These are phyloP conservation scores for Colletotrichum theobromicola DNA, from an alignment of 2,329 filamentous ascomycete species.

Conservation along the genomic window DNA sequence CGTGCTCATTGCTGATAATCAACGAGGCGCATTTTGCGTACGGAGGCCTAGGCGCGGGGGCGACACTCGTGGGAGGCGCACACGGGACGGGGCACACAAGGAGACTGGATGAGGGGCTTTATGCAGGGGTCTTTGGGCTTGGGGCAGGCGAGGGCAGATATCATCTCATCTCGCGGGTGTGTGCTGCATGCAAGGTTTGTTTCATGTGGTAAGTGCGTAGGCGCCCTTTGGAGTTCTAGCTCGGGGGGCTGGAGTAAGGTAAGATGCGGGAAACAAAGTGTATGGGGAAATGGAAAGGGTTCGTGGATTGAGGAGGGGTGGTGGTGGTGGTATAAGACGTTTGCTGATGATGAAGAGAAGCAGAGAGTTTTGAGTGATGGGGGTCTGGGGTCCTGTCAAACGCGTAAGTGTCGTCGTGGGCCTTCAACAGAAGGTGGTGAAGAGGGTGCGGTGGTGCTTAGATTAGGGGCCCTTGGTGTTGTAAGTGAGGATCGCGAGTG, in stretches of 20 bases:
- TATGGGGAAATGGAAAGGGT: neutral
- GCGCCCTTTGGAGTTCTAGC: neutral
- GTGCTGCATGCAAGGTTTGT: neutral
- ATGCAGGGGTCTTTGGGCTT: neutral
- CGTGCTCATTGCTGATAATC: neutral
- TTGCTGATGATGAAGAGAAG: neutral
- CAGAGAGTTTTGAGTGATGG: neutral
- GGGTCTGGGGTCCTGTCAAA: neutral
- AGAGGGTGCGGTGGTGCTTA: neutral
- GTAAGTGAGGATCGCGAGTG: neutral
- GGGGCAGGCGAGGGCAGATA: neutral
- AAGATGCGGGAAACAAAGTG: neutral
- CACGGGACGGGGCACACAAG: neutral
- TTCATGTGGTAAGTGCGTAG: neutral
- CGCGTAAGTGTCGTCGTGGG: conserved; percentile 7
- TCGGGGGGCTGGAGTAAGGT: neutral
- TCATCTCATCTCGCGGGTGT: neutral
- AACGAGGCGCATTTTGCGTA: neutral
- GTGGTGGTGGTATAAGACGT: neutral
- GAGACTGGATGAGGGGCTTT: neutral
- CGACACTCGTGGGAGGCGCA: neutral
- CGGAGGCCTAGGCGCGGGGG: neutral
- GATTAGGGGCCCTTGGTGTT: neutral
- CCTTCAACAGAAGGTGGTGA: neutral
- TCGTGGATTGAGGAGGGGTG: neutral